These are phyloP conservation scores for Cryptococcus hybrid DNA, from an alignment of 1,284 basidiomycete species.

Conservation along the genomic window DNA sequence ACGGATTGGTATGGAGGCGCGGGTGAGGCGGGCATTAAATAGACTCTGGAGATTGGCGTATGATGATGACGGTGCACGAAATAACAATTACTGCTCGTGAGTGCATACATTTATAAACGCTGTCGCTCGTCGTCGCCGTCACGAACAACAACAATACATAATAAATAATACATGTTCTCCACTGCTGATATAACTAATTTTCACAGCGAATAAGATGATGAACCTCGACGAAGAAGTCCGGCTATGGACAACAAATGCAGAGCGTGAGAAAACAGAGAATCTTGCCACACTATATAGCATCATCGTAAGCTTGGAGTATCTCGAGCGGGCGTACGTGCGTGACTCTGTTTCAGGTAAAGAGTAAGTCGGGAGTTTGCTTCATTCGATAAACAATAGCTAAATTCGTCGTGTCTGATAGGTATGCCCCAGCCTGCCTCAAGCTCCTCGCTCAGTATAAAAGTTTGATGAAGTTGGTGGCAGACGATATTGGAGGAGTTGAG, in stretches of 20 bases:
- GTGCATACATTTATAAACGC: no score
- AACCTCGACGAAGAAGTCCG: constrained; percentile 85
- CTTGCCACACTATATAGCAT: constrained; percentile 89
- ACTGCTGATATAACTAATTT: not conserved
- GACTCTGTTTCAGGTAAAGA: constrained; percentile 87
- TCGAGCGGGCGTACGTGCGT: constrained; percentile 92
- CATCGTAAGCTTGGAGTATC: constrained; percentile 86
- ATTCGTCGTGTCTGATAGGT: constrained; percentile 58
- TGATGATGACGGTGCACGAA: no score
- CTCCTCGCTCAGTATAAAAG: constrained; percentile 96
- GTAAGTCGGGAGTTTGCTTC: constrained; percentile 56
- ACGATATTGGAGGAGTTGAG: constrained; percentile 77
- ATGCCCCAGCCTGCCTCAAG: constrained; percentile 91
- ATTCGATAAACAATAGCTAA: not conserved
- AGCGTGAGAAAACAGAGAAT: constrained; percentile 85
- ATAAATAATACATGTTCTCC: no score
- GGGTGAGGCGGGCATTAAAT: no score
- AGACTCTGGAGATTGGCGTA: no score
- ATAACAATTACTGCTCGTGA: no score
- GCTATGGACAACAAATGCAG: constrained; percentile 81
- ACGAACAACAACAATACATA: no score
- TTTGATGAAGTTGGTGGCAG: constrained; percentile 86
- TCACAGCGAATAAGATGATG: constrained; percentile 21
- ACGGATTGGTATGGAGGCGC: no score
- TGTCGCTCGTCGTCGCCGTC: no score